Base-by-base conservation (phyloP, 2,329 filamentous ascomycete species). In the Hypoxylon sp. region DNA sequence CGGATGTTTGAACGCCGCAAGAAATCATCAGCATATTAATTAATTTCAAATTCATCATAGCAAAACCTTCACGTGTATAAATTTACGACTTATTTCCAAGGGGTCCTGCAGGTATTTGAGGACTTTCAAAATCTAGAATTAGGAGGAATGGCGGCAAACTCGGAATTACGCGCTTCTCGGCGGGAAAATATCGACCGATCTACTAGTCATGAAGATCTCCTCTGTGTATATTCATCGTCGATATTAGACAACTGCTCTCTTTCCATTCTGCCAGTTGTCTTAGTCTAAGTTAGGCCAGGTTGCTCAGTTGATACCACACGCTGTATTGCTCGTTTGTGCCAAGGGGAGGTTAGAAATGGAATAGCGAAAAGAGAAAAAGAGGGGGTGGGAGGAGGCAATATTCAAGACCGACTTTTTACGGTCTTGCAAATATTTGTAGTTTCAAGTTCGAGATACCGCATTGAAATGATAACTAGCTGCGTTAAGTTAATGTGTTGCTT, bases 1-100 rank as follows among this genome's bases (percentile, higher is more conserved):
- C 85, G 82, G 60, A 82, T 86, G 75, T 86, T 87, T 74, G 78
- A 81, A 47, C 81, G 85, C 59, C 81, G 82, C 61, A 87, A 85
- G 81, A 87, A 86, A 78, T 77, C 80, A 8, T 72, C 75, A 6
- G 73, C 76, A 39, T 77, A 76, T 58, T 82, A 73, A 71, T 66
- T 53, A 31, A 52, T 31, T 55, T 54, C 13, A 21, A 29, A 39
- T 52, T 61, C 53, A 59, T 32, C 39, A 21, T 8, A 44, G 7
- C 39, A 44, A 21, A 21, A 67, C 51, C 56, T 59, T 71, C 70
- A 44, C 57, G 13, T 72, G 72, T 74, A 75, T 57, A 74, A 72
- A 72, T 53, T 68, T 50, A 13, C 17, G 2, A 53, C 54, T 60
- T 32, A 47, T 17, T 35, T 62, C 52, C 29, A n/a, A 47, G 17